Base-by-base conservation (phyloP, 2,329 filamentous ascomycete genomes). In the Apiospora koreana region DNA sequence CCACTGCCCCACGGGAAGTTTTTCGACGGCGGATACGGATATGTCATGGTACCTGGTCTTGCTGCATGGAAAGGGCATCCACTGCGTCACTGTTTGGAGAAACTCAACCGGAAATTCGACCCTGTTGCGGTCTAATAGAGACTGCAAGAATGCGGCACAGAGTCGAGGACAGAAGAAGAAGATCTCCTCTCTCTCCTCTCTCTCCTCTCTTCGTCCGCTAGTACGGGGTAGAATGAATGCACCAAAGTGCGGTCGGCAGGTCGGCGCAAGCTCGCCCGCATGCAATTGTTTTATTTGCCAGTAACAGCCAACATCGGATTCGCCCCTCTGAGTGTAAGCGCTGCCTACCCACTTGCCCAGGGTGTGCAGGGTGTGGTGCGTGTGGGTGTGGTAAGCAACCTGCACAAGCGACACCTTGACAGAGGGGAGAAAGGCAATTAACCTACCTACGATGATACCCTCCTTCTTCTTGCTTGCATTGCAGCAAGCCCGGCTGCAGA, bases 401-500 rank as follows among this genome's bases (percentile, higher is more conserved):
- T 21, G 50, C 50, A 58, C 50, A 31, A 54, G 3, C 28, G 48
- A 54, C 48, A 58, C n/a, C 35, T 8, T 25, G 46, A 25, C 46
- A 50, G 45, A 48, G 46, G 31, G 50, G 28, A 43, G 16, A 16
- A 43, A 58, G 50, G 16, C 28, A 31, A 58, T 35, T 21, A 54
- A n/a, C 50, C 50, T 58, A 58, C 50, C 18, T 58, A 58, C 50
- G 28, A 58, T 58, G 28, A 58, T 31, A 58, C 50, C 50, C 50
- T 58, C 28, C 50, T 46, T 45, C 41, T 12, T 4, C 41, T 50
- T 23, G 28, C 48, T 28, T 50, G 48, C 48, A 25, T 50, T 58
- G 50, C 50, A 58, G 50, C 25, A 21, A 10, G 31, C 46, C 46
- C 31, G 50, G 50, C 50, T 18, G 50, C 8, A 9, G 25, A 35